A percentile compares a stretch with the other conserved stretches of the same genome.
Evolutionary conservation across 257 asterid species (phyloP).

Genomic region (Osmanthus fragrans): DNA sequence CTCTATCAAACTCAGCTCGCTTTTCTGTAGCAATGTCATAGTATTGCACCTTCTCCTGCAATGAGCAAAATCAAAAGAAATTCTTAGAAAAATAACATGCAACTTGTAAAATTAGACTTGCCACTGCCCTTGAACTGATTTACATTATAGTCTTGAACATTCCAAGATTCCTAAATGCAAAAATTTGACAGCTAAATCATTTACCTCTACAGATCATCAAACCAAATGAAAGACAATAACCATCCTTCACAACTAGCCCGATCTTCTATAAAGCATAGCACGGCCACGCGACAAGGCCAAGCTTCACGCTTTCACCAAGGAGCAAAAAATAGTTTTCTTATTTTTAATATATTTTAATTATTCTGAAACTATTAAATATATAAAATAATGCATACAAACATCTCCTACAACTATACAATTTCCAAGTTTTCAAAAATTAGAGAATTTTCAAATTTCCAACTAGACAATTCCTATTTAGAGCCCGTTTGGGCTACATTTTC

Average conservation of each 20-base stretch:
- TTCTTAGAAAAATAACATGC: background rate
- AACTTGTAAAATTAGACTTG: background rate
- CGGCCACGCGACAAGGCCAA: too few species aligned
- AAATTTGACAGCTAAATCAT: background rate
- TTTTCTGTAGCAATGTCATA: constrained; percentile 90
- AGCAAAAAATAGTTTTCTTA: background rate
- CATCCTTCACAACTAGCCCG: too few species aligned
- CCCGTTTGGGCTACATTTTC: too few species aligned
- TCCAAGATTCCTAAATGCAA: constrained; percentile 5
- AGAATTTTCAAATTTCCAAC: too few species aligned
- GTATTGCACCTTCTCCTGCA: constrained; percentile 82
- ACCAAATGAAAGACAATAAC: background rate
- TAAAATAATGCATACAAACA: too few species aligned
- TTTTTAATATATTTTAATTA: too few species aligned
- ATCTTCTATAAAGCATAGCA: background rate
- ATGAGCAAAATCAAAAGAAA: constrained; percentile 19
- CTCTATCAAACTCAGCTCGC: constrained; percentile 83
- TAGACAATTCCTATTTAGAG: too few species aligned
- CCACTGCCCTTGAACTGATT: background rate
- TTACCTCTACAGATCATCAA: background rate
- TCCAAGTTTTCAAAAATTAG: too few species aligned
- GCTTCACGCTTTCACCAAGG: too few species aligned
- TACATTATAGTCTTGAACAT: constrained; percentile 10
- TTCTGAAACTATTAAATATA: too few species aligned
- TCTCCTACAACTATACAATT: too few species aligned